Conservation (phyloP, 78 protist species). For the Ministeria vibrans region DNA sequence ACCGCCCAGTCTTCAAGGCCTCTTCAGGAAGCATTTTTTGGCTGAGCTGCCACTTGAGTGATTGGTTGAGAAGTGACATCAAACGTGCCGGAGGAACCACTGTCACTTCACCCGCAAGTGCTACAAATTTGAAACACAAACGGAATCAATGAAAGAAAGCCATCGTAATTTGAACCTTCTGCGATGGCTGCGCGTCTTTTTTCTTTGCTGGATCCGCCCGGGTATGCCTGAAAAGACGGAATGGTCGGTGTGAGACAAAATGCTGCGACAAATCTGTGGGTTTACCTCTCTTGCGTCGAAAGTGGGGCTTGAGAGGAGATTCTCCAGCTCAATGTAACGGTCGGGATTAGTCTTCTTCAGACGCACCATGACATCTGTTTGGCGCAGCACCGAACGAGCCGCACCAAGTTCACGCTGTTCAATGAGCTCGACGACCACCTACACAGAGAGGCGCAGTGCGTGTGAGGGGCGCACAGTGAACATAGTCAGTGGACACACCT, state of each 20-base stretch:
- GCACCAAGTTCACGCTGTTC: background rate
- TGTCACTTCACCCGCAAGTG: slow-evolving; percentile 15
- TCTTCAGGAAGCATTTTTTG: slow-evolving; percentile 44
- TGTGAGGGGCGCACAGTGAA: background rate
- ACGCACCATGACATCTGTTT: background rate
- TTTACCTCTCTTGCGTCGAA: slow-evolving; percentile 4
- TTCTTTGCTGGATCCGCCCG: slow-evolving; percentile 16
- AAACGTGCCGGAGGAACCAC: slow-evolving; percentile 59
- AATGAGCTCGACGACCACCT: background rate
- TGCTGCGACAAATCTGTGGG: background rate
- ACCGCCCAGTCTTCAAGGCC: no score
- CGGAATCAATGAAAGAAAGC: background rate
- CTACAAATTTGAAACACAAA: background rate
- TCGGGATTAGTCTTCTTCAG: background rate
- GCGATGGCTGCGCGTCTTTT: slow-evolving; percentile 11
- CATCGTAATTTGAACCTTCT: background rate
- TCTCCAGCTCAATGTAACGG: background rate
- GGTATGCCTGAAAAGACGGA: slow-evolving; percentile 11
- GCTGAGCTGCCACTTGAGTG: slow-evolving; percentile 72
- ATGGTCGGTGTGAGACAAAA: background rate
- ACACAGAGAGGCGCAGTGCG: background rate
- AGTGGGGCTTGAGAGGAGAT: background rate
- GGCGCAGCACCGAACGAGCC: background rate
- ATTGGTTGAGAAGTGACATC: slow-evolving; percentile 52
- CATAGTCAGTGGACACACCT: slow-evolving; percentile 8